Evolutionary conservation across 768 basidiomycete genomes (phyloP), one percentile per base, ranked within the genome.

Genomic region (Hygrophorus russula): DNA sequence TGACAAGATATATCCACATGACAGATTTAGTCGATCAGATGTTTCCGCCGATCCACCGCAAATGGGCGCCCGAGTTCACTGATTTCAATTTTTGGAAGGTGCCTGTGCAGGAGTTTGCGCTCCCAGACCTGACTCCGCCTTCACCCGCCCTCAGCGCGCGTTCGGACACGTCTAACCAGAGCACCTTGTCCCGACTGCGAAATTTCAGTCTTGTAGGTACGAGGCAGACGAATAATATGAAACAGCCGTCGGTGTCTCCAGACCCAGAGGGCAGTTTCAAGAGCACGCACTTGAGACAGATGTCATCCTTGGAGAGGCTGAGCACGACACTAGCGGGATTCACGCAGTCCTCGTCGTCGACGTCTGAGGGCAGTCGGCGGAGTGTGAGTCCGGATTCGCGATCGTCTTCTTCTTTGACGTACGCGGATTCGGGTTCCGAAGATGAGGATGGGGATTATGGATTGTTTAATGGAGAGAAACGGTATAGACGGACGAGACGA

Each of bases 11-110:
- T 60, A 97, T 97, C 47, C 88, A 93, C 57, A 93, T 98, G 90
- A 94, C 93, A 6, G 93, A 98, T 60, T 76, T 99, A n/a, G 96
- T 99, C 12, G 93, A 99, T 64, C 93, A 96, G 63, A 93, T 96
- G 82, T 99, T 99, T 68, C 96, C 96, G 28, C 90, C 94, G 0
- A 91, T 98, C 44, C 75, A 91, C 57, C 78, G 82, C 41, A 89
- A 88, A 57, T 83, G 81, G 76, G 74, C 82, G 10, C 78, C 87
- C 1, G 92, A 93, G 57, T 99, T 76, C 59, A 96, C 93, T 1
- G 94, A 98, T 60, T 92, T 96, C 71, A 97, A 94, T 56, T 99
- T 78, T 57, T 99, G 96, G 96, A 83, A 90, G 50, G 51, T 74
- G 0, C 81, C 89, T 0, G 66, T 97, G 10, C 78, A 76, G 40